These are phyloP conservation scores for Arctostaphylos glauca DNA, from an alignment of 148 eudicot species.

Conservation along the genomic window DNA sequence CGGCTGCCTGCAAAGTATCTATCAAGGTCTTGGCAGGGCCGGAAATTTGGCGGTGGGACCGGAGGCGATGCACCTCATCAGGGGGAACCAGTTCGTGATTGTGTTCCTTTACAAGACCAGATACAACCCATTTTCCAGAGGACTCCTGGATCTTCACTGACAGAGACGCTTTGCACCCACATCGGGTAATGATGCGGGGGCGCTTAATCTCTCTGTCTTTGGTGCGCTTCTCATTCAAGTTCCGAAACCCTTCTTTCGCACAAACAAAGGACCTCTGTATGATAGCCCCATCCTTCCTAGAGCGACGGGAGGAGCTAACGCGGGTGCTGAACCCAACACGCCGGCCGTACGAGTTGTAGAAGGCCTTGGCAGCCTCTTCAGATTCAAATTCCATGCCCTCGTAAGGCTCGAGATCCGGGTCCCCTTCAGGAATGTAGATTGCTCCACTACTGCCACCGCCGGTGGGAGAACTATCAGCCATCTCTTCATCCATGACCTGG, in stretches of 20 bases:
- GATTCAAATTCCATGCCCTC: slow-evolving; percentile 67
- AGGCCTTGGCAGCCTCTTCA: slow-evolving; percentile 64
- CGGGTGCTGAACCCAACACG: slow-evolving; percentile 67
- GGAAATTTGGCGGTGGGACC: slow-evolving; percentile 58
- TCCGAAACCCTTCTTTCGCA: slow-evolving; percentile 62
- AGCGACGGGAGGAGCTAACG: slow-evolving; percentile 59
- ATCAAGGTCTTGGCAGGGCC: slow-evolving; percentile 64
- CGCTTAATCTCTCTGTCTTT: slow-evolving; percentile 56
- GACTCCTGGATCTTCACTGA: slow-evolving; percentile 51
- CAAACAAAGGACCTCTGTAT: slow-evolving; percentile 61
- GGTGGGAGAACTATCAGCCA: slow-evolving; percentile 32
- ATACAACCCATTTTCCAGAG: slow-evolving; percentile 60
- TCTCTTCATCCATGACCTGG: slow-evolving; percentile 27
- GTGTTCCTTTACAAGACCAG: slow-evolving; percentile 48
- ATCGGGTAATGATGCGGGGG: slow-evolving; percentile 49
- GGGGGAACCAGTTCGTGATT: slow-evolving; percentile 59
- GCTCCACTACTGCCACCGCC: slow-evolving; percentile 20
- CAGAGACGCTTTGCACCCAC: slow-evolving; percentile 57
- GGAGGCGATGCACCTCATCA: slow-evolving; percentile 57
- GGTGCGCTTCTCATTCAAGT: slow-evolving; percentile 53
- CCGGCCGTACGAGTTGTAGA: slow-evolving; percentile 57
- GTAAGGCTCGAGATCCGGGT: slow-evolving; percentile 55
- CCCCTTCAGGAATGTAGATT: slow-evolving; percentile 39
- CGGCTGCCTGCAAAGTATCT: slow-evolving; percentile 67
- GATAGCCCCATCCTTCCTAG: slow-evolving; percentile 63